phyloP scores from a whole-genome alignment of 2,329 filamentous ascomycete genomes.

The Paraphaeosphaeria minitans region DNA sequence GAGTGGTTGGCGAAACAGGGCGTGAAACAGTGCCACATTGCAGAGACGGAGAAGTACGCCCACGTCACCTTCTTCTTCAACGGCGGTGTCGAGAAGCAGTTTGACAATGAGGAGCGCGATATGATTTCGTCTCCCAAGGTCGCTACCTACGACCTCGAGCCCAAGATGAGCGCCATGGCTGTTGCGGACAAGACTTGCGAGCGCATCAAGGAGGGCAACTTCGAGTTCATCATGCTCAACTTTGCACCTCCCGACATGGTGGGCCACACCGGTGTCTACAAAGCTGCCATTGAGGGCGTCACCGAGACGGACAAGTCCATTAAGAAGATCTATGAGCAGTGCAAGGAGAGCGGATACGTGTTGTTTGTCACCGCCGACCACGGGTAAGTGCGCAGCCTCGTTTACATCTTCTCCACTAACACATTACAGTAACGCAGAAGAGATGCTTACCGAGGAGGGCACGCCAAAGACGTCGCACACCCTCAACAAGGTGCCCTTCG shows the following conservation, averaged over 20 bases:
- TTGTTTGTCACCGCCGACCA: slow-evolving; percentile 97
- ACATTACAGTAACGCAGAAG: slow-evolving; percentile 79
- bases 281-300: slow-evolving; percentile 85
- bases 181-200: slow-evolving; percentile 91
- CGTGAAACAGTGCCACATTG: slow-evolving; percentile 92
- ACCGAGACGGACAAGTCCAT: slow-evolving; percentile 92
- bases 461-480: slow-evolving; percentile 99
- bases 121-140: slow-evolving; percentile 95
- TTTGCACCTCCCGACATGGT: slow-evolving; percentile 99
- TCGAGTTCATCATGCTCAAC: slow-evolving; percentile 99
- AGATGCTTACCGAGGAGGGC: slow-evolving; percentile 96
- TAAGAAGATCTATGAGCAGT: slow-evolving; percentile 87
- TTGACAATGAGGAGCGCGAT: slow-evolving; percentile 88
- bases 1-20: slow-evolving; percentile 93
- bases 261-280: slow-evolving; percentile 96
- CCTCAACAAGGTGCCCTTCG: slow-evolving; percentile 94
- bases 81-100: slow-evolving; percentile 95
- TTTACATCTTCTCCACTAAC: slow-evolving; percentile 23
- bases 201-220: slow-evolving; percentile 81
- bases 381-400: slow-evolving; percentile 60
- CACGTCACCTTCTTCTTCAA: slow-evolving; percentile 99
- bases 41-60: slow-evolving; percentile 99
- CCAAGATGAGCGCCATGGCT: slow-evolving; percentile 91
- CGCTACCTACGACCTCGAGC: slow-evolving; percentile 90
- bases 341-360: slow-evolving; percentile 90